A percentile compares a stretch with the other conserved stretches of the same genome.
Conservation (phyloP, 1,284 basidiomycete genomes). For the Marasmius tenuissimus region DNA sequence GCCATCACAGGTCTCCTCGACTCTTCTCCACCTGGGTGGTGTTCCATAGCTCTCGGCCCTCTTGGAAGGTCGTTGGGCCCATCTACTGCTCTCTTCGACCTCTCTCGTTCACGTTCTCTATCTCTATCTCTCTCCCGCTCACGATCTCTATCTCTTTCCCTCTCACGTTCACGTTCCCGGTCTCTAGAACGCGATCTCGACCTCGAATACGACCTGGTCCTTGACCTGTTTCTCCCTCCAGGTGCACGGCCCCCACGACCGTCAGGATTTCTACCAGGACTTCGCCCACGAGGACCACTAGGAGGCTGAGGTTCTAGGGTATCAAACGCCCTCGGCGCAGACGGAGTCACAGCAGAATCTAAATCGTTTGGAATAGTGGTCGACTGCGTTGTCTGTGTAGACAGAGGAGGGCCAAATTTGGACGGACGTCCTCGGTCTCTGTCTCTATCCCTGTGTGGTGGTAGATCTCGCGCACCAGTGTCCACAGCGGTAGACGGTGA, state of each 20-base stretch:
- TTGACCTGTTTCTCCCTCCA: neutral
- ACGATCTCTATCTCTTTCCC: neutral
- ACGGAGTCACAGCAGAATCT: neutral
- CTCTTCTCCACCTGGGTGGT: too few relatives aligned
- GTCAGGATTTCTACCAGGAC: neutral
- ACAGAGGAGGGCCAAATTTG: neutral
- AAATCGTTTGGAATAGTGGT: neutral
- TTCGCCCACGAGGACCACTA: neutral
- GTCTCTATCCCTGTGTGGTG: slow-evolving; percentile 10
- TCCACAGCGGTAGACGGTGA: slow-evolving; percentile 5
- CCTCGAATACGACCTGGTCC: neutral
- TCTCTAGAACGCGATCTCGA: neutral
- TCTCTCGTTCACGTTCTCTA: slow-evolving; percentile 1
- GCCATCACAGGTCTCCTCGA: neutral
- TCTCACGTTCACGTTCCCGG: neutral
- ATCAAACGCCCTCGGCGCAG: neutral
- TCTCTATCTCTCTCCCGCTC: neutral
- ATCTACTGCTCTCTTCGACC: neutral
- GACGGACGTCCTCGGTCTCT: neutral
- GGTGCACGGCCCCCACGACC: neutral
- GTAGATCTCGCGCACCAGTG: slow-evolving; percentile 7
- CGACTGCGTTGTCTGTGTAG: neutral
- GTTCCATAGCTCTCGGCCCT: slow-evolving; percentile 1
- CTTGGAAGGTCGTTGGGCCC: neutral
- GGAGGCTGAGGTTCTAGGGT: neutral